Conservation (phyloP, 2,329 filamentous ascomycete genomes). For the Neonectria punicea region DNA sequence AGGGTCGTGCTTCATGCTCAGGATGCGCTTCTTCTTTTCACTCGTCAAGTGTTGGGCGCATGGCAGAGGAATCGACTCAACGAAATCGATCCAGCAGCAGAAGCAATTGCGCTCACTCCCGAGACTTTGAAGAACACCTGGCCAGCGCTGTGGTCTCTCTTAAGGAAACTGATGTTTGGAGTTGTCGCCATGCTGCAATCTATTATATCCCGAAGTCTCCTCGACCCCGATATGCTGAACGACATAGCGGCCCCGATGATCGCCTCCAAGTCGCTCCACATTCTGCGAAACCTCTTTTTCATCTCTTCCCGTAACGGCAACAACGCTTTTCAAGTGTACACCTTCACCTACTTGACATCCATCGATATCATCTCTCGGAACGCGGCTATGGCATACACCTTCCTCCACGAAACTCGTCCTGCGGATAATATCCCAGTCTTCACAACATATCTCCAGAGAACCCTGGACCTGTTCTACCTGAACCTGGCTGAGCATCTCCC, state of each 20-base stretch:
- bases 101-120: slow-evolving; percentile 69
- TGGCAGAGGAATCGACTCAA: slow-evolving; percentile 83
- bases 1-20: slow-evolving; percentile 59
- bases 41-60: slow-evolving; percentile 71
- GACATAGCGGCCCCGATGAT: slow-evolving; percentile 66
- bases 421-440: slow-evolving; percentile 46
- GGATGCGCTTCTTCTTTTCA: slow-evolving; percentile 75
- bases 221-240: slow-evolving; percentile 60
- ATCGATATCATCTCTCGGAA: slow-evolving; percentile 85
- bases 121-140: slow-evolving; percentile 75
- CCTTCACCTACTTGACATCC: slow-evolving; percentile 83
- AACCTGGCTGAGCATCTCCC: slow-evolving; percentile 88
- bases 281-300: slow-evolving; percentile 83
- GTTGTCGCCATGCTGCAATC: slow-evolving; percentile 80
- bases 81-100: slow-evolving; percentile 74
- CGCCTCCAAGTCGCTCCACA: slow-evolving; percentile 77
- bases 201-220: slow-evolving; percentile 71
- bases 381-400: slow-evolving; percentile 70
- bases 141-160: slow-evolving; percentile 77
- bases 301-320: slow-evolving; percentile 80
- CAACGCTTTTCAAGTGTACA: slow-evolving; percentile 82
- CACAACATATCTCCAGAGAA: slow-evolving; percentile 65
- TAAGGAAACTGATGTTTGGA: slow-evolving; percentile 81
- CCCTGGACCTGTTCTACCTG: slow-evolving; percentile 87
- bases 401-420: slow-evolving; percentile 71